Evolutionary conservation across 1,284 basidiomycete genomes (phyloP).

Genomic region (Ceratobasidium sp.): DNA sequence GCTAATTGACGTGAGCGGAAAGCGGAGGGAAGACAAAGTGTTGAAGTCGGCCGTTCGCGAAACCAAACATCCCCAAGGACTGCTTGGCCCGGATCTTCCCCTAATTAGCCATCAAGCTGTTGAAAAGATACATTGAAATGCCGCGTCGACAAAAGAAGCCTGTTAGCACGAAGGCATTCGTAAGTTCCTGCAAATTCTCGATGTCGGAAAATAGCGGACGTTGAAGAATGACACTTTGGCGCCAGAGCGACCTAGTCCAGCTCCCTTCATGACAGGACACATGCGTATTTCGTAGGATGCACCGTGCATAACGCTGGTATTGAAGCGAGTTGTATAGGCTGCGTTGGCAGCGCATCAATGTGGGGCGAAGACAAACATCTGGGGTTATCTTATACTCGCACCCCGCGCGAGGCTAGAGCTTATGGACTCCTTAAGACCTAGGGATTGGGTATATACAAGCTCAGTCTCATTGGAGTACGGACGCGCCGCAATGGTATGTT

Average conservation of each 20-base stretch:
- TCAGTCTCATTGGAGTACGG: too few relatives aligned
- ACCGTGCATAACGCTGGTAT: too few relatives aligned
- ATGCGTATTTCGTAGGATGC: too few relatives aligned
- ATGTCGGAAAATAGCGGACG: conserved; percentile 3
- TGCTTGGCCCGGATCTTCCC: not conserved
- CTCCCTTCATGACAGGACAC: too few relatives aligned
- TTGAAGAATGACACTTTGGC: conserved; percentile 13
- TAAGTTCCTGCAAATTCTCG: conserved; percentile 16
- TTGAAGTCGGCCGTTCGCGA: conserved; percentile 1
- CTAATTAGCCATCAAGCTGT: not conserved
- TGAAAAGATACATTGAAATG: not conserved
- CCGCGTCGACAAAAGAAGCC: conserved; percentile 4
- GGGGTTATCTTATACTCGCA: too few relatives aligned
- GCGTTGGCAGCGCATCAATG: too few relatives aligned
- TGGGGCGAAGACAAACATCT: too few relatives aligned
- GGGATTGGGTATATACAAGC: too few relatives aligned
- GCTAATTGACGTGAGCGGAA: not conserved
- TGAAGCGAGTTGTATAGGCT: too few relatives aligned
- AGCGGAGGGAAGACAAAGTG: conserved; percentile 9
- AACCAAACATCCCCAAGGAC: conserved; percentile 12
- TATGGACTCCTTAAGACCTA: too few relatives aligned
- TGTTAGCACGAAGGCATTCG: conserved; percentile 52
- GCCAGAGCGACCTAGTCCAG: not conserved
- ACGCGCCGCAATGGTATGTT: too few relatives aligned
- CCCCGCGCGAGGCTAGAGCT: too few relatives aligned